Percentiles rank a stretch among this genome's conserved stretches.
phyloP scores from a whole-genome alignment of 2,329 filamentous ascomycete species.

The Coniochaeta hoffmannii region DNA sequence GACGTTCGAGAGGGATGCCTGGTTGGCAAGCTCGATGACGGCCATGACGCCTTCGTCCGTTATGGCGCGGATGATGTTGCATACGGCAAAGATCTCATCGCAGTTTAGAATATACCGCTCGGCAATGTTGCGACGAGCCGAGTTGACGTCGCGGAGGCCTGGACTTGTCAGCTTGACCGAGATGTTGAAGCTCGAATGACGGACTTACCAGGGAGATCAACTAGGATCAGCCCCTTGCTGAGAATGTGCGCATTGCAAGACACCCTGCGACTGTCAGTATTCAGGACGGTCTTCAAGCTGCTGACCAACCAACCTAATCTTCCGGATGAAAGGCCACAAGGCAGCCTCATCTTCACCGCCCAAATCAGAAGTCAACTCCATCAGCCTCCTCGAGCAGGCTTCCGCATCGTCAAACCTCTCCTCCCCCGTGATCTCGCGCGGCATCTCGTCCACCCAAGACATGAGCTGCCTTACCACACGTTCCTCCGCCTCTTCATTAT shows the following conservation, averaged over 20 bases:
- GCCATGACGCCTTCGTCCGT: conserved; percentile 31
- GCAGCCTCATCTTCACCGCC: conserved; percentile 11
- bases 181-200: background rate
- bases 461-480: conserved; percentile 13
- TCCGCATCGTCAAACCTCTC: conserved; percentile 6
- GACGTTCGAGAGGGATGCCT: conserved; percentile 29
- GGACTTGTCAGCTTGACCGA: background rate
- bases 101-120: conserved; percentile 36
- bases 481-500: conserved; percentile 1
- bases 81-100: conserved; percentile 39
- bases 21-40: conserved; percentile 31
- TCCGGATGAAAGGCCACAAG: conserved; percentile 37
- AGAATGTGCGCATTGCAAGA: conserved; percentile 36
- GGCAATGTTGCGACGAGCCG: conserved; percentile 32
- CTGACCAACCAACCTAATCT: conserved; percentile 26
- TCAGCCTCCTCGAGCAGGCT: conserved; percentile 26
- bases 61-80: conserved; percentile 30
- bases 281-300: background rate
- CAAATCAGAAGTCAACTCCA: conserved; percentile 29
- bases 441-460: conserved; percentile 14
- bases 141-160: conserved; percentile 40
- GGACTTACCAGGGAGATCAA: conserved; percentile 37
- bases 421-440: background rate
- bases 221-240: conserved; percentile 38
- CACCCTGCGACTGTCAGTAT: conserved; percentile 27